Evolutionary conservation across 805 yeast genomes (phyloP), one percentile per base, ranked within the genome.

Genomic region (Starmera amethionina): DNA sequence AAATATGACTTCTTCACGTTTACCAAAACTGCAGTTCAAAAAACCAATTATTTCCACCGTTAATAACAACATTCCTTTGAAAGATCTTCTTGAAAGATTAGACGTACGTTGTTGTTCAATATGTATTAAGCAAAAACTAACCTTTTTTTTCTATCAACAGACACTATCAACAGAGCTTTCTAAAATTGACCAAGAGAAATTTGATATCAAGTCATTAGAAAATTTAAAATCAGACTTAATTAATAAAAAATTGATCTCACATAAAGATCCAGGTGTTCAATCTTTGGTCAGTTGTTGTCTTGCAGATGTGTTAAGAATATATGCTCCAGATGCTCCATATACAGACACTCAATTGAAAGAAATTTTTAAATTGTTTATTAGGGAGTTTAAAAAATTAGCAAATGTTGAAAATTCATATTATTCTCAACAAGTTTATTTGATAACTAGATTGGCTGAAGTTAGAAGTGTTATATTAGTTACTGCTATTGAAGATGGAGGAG

Each of bases 271-370:
- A 4, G 93, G 90, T 5, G 77, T 88, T 8, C 82, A 78, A 47
- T 76, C 89, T 0, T 75, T 67, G 42, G 72, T 72, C 1, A 78
- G 93, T 8, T 81, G 94, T 52, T 79, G 93, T 46, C 46, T 87
- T 8, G 69, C 87, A 6, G 95, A 88, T 55, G 65, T 89, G 9
- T 59, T 88, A 34, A 67, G 95, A 42, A 58, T 89, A 13, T 81
- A 71, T 51, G 96, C 95, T 1, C 96, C 96, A 0, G 85, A 88
- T 55, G 95, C 96, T 7, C 96, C 97, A 4, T 88, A 72, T 58
- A 75, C 82, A 2, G 77, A 78, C 19, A 46, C 63, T 2, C 79
- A 82, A 47, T 64, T 88, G 32, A 64, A 77, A 1, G 78, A 67
- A 4, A 72, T 86, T 15, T 86, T 88, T 63, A 73, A 70, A 46